phyloP scores from a whole-genome alignment of 768 basidiomycete species.

The Boletales sp. region DNA sequence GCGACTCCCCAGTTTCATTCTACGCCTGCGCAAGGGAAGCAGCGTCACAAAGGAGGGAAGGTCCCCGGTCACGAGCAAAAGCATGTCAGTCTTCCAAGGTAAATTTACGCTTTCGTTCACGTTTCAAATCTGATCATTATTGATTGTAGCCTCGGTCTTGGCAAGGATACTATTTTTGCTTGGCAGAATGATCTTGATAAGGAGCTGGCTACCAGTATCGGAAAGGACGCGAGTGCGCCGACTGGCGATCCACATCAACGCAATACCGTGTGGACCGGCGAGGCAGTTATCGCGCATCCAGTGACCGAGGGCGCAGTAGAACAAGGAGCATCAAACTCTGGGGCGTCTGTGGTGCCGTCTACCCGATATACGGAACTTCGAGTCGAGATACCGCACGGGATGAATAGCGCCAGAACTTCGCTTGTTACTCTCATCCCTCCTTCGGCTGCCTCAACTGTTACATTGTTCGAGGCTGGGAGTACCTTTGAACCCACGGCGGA shows the following conservation, averaged over 20 bases:
- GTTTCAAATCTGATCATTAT: background rate
- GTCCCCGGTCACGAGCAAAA: constrained; percentile 54
- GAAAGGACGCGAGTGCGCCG: constrained; percentile 37
- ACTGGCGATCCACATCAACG: constrained; percentile 41
- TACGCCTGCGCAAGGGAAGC: constrained; percentile 47
- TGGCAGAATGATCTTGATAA: constrained; percentile 56
- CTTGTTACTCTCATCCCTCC: constrained; percentile 41
- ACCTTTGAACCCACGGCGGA: constrained; percentile 36
- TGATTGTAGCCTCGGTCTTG: constrained; percentile 53
- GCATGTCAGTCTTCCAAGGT: constrained; percentile 67
- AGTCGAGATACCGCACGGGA: constrained; percentile 46
- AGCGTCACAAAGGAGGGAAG: constrained; percentile 37
- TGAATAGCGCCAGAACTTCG: constrained; percentile 52
- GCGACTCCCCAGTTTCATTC: constrained; percentile 58
- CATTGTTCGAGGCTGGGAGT: constrained; percentile 49
- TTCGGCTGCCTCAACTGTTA: constrained; percentile 59
- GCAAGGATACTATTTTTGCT: constrained; percentile 54
- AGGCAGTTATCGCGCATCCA: constrained; percentile 33
- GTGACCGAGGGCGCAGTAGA: constrained; percentile 37
- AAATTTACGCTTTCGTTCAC: background rate
- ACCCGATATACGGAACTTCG: constrained; percentile 46
- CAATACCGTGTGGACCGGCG: constrained; percentile 48
- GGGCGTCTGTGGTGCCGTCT: constrained; percentile 34
- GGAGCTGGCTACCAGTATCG: constrained; percentile 43
- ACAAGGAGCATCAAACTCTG: constrained; percentile 14